Conservation (phyloP, 768 basidiomycete species). For the Lentinus brumalis region DNA sequence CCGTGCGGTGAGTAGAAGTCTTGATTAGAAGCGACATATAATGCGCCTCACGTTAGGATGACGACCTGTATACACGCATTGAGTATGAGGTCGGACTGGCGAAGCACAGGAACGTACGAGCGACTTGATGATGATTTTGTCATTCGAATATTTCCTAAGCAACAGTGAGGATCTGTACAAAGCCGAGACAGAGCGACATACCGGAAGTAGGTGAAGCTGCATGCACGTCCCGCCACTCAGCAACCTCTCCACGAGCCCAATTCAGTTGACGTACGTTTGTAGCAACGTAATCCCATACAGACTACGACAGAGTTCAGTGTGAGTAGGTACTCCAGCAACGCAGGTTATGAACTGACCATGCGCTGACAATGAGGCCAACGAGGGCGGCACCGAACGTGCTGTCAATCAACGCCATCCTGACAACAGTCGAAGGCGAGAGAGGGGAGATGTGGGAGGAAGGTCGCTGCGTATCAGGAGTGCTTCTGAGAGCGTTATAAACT, state of each 20-base stretch:
- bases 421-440: background rate
- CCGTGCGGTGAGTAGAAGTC: background rate
- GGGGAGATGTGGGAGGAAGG: no score
- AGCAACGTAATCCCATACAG: constrained; percentile 51
- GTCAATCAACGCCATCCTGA: constrained; percentile 12
- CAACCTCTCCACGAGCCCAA: constrained; percentile 15
- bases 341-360: constrained; percentile 39
- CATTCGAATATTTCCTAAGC: constrained; percentile 42
- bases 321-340: background rate
- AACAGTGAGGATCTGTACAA: background rate
- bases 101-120: constrained; percentile 34
- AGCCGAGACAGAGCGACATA: background rate
- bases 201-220: constrained; percentile 19
- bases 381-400: constrained; percentile 47
- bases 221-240: constrained; percentile 26
- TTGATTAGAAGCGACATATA: no score
- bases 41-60: constrained; percentile 7
- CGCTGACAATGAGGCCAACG: constrained; percentile 44
- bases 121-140: constrained; percentile 40
- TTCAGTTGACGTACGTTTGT: constrained; percentile 13
- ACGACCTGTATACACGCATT: background rate
- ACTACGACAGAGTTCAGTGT: constrained; percentile 25
- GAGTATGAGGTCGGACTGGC: background rate
- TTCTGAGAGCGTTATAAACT: no score
- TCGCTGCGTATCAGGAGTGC: no score